Conservation (phyloP, 2,329 filamentous ascomycete genomes). For the Dothideomycetes sp. region DNA sequence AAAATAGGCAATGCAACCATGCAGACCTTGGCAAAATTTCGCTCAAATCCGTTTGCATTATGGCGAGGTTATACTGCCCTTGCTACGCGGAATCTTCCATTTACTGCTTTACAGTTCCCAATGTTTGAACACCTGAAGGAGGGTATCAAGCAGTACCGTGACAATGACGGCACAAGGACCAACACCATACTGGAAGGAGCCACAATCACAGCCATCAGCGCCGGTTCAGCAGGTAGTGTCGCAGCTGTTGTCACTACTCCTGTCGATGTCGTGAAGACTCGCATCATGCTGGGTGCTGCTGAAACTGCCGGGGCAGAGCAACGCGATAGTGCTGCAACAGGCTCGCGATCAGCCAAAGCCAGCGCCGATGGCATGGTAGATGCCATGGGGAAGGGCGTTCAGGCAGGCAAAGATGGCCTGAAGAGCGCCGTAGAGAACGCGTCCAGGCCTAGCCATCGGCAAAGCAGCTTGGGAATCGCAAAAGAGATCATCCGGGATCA, state of each 20-base stretch:
- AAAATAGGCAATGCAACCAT: conserved; percentile 38
- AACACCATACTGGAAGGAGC: conserved; percentile 53
- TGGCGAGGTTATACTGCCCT: conserved; percentile 71
- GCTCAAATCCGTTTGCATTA: conserved; percentile 41
- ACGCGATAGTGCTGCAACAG: conserved; percentile 2
- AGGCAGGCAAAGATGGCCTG: conserved; percentile 18
- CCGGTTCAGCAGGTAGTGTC: conserved; percentile 61
- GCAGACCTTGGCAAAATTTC: conserved; percentile 46
- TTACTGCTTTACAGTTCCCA: conserved; percentile 81
- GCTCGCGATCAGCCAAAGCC: conserved; percentile 9
- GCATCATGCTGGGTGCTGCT: conserved; percentile 67
- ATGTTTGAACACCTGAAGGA: conserved; percentile 64
- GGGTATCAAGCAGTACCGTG: conserved; percentile 36
- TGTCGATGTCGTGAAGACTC: conserved; percentile 79
- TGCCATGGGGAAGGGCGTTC: conserved; percentile 28
- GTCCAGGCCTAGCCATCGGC: conserved; percentile 20
- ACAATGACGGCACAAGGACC: conserved; percentile 24
- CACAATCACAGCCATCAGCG: conserved; percentile 60
- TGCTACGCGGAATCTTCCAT: conserved; percentile 72
- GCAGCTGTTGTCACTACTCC: conserved; percentile 79
- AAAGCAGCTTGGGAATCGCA: conserved; percentile 47
- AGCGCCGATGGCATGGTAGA: conserved; percentile 21
- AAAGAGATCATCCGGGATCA: conserved; percentile 53
- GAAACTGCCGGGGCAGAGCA: conserved; percentile 17
- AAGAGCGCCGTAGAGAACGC: conserved; percentile 22